These are phyloP conservation scores for Colletotrichum graminicola DNA, from an alignment of 2,329 filamentous ascomycete species.

Conservation along the genomic window DNA sequence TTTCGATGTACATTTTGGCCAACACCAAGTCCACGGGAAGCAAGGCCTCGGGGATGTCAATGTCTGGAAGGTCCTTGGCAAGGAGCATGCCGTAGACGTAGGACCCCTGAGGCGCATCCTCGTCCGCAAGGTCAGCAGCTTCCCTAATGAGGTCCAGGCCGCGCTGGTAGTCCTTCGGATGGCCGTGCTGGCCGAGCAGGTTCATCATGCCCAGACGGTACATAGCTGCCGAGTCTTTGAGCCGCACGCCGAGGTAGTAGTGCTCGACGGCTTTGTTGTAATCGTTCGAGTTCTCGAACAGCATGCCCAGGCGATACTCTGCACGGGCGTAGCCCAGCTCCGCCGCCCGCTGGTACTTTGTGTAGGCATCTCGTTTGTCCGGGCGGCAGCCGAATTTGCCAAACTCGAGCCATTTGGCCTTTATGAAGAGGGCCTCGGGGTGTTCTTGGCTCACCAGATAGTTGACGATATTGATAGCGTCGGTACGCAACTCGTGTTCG, in stretches of 20 bases:
- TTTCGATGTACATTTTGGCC: slow-evolving; percentile 91
- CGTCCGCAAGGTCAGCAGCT: slow-evolving; percentile 89
- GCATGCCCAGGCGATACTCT: slow-evolving; percentile 98
- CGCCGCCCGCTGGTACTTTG: slow-evolving; percentile 86
- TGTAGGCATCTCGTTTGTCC: slow-evolving; percentile 95
- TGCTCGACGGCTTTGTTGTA: slow-evolving; percentile 90
- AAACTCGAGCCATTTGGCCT: slow-evolving; percentile 97
- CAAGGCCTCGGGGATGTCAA: slow-evolving; percentile 78
- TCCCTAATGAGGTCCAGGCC: slow-evolving; percentile 86
- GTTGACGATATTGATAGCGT: slow-evolving; percentile 91
- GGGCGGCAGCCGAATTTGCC: slow-evolving; percentile 91
- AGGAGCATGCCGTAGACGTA: slow-evolving; percentile 97
- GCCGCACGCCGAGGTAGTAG: slow-evolving; percentile 84
- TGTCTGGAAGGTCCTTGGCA: slow-evolving; percentile 90
- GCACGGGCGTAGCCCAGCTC: slow-evolving; percentile 88
- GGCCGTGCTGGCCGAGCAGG: slow-evolving; percentile 91
- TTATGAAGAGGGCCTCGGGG: slow-evolving; percentile 93
- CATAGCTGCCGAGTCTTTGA: slow-evolving; percentile 87
- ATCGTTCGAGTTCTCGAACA: slow-evolving; percentile 95
- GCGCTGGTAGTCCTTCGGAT: slow-evolving; percentile 81
- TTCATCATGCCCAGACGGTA: slow-evolving; percentile 98
- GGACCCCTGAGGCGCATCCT: slow-evolving; percentile 95
- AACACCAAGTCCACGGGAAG: slow-evolving; percentile 78
- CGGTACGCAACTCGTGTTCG: slow-evolving; percentile 88
- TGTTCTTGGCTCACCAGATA: slow-evolving; percentile 93